Percentiles rank a stretch among this genome's conserved stretches.
These are phyloP conservation scores for Coelastrella sp. DNA, from an alignment of 139 green algal genomes.

Conservation along the genomic window DNA sequence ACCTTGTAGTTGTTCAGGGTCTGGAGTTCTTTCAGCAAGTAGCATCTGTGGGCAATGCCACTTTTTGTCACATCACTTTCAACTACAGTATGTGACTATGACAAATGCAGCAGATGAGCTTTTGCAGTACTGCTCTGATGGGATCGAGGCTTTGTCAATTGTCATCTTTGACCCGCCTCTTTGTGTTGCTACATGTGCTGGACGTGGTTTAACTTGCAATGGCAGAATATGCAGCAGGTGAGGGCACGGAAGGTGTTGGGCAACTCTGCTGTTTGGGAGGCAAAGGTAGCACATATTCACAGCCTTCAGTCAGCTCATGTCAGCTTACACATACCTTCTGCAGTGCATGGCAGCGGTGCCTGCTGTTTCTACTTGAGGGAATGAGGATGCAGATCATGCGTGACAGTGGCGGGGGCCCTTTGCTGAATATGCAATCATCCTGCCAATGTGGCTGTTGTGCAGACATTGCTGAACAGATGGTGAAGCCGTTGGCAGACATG, in stretches of 20 bases:
- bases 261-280: background rate
- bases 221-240: background rate
- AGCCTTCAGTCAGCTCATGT: background rate
- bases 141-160: no score
- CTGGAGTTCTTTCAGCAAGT: no score
- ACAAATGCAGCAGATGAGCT: no score
- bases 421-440: background rate
- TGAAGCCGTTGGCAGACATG: background rate
- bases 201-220: background rate
- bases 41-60: no score
- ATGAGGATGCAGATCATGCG: no score
- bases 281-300: background rate
- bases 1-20: no score
- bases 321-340: background rate
- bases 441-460: background rate
- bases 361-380: background rate
- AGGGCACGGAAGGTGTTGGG: background rate
- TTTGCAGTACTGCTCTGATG: no score
- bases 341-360: no score
- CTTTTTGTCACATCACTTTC: no score
- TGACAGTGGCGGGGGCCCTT: no score
- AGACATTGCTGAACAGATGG: background rate
- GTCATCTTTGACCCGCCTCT: no score
- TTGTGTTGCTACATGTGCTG: background rate
- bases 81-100: no score